These are phyloP conservation scores for Syzygium oleosum DNA, from an alignment of 345 rosid genomes.

Conservation along the genomic window DNA sequence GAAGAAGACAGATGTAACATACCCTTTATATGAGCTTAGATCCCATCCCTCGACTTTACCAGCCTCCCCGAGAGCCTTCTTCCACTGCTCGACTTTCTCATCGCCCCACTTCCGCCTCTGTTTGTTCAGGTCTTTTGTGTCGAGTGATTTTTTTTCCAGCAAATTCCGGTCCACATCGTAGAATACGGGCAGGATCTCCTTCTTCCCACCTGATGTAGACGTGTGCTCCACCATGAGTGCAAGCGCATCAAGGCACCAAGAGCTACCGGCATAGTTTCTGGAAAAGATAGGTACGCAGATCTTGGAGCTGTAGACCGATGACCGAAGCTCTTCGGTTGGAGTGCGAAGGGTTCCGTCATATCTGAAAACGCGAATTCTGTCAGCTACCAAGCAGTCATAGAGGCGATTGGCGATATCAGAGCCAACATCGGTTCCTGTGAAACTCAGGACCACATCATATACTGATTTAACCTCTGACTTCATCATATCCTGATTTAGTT, in stretches of 20 bases:
- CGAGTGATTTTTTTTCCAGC: background rate
- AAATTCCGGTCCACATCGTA: background rate
- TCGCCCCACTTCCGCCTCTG: background rate
- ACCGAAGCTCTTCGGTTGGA: background rate
- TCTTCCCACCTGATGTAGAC: background rate
- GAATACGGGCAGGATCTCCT: background rate
- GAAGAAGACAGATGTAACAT: background rate
- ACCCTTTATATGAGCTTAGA: background rate
- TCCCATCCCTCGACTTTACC: background rate
- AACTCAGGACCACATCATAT: background rate
- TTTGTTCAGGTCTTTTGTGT: background rate
- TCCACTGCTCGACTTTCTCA: background rate
- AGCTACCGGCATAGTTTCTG: background rate
- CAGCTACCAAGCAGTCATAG: background rate
- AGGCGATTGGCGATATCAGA: fast-evolving
- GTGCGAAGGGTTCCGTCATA: too few relatives aligned
- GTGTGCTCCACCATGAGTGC: background rate
- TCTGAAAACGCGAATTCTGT: background rate
- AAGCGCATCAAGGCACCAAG: background rate
- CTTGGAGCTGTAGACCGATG: background rate
- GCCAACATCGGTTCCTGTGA: too few relatives aligned
- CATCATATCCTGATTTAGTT: too few relatives aligned
- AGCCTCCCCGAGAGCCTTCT: background rate
- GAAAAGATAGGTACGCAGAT: background rate
- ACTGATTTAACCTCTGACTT: background rate